Base-by-base conservation (phyloP, 2,329 filamentous ascomycete genomes). In the Trichoderma atroviride region DNA sequence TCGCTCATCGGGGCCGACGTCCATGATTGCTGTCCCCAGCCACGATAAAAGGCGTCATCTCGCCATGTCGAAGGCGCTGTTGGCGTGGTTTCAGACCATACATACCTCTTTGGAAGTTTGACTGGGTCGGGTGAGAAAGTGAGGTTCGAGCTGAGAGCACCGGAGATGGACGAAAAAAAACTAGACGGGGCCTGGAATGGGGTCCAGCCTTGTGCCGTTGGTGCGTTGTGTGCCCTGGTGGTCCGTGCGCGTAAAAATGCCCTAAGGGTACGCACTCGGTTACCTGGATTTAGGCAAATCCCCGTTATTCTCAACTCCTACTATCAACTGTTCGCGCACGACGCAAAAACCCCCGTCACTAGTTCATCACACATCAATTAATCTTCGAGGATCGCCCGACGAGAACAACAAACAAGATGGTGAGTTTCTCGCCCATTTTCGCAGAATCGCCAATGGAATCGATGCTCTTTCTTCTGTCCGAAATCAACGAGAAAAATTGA, bases 371-470 rank as follows among this genome's bases (percentile, higher is more conserved):
- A 74, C 74, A 76, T 79, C 76, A 79, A 76, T 76, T 74, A 81
- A 86, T 88, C 87, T 89, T 89, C 87, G 87, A 89, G 87, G 87
- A 89, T 89, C 86, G 86, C 83, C 85, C 86, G 87, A 86, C 87
- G 85, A 83, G 81, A 83, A 81, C 79, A 78, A 78, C 80, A 76
- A 83, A 80, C 84, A 88, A 87, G 82, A 89, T 89, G 87, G 87
- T 89, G 80, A 83, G 87, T 83, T 75, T 19, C 37, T 61, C 68
- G n/a, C 62, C 37, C n/a, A 16, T 24, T 56, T 50, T 63, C 40
- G 24, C 50, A 19, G 58, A 24, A 40, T 29, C 16, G 37, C 58
- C 58, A 50, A 69, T 50, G 58, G 55, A 29, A 37, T 63, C 16
- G 59, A 56, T 14, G 57, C 58, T 47, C 35, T 58, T 27, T 57